These are phyloP conservation scores for Suhomyces taliae DNA, from an alignment of 1,139 yeast genomes.

Conservation along the genomic window DNA sequence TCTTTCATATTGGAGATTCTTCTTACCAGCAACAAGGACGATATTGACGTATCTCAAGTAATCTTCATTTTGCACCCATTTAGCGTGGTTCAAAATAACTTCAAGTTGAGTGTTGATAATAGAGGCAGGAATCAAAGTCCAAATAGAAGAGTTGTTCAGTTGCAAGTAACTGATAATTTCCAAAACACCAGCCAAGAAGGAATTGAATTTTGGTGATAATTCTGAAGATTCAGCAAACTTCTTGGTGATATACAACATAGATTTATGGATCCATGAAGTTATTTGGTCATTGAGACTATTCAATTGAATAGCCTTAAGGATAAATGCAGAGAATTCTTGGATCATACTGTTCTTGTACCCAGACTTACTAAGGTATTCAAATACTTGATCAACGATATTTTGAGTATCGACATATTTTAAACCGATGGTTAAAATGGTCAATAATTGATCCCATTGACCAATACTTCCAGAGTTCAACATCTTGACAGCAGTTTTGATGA, in stretches of 20 bases:
- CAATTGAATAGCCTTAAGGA: constrained; percentile 13
- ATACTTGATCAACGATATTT: constrained; percentile 14
- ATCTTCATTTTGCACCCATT: constrained; percentile 45
- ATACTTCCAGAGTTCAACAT: constrained; percentile 3
- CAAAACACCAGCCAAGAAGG: constrained; percentile 23
- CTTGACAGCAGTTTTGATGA: constrained; percentile 8
- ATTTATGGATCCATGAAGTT: constrained; percentile 46
- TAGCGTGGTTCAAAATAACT: constrained; percentile 48
- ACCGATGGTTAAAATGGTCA: constrained; percentile 15
- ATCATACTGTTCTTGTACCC: constrained; percentile 25
- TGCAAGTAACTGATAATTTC: constrained; percentile 17
- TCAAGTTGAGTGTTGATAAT: constrained; percentile 69
- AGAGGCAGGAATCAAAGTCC: constrained; percentile 47
- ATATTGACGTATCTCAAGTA: constrained; percentile 45
- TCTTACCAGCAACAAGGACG: constrained; percentile 34
- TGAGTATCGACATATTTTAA: constrained; percentile 10
- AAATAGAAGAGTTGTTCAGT: constrained; percentile 22
- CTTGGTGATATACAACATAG: constrained; percentile 61
- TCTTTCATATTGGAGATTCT: constrained; percentile 48
- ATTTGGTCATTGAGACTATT: constrained; percentile 7
- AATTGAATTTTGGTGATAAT: constrained; percentile 34
- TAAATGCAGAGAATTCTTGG: constrained; percentile 26
- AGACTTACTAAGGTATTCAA: constrained; percentile 14
- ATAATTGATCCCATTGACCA: constrained; percentile 16
- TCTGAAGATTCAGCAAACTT: constrained; percentile 53